Base-by-base conservation (phyloP, 495 filamentous ascomycete species). In the Penicillium alfredii region DNA sequence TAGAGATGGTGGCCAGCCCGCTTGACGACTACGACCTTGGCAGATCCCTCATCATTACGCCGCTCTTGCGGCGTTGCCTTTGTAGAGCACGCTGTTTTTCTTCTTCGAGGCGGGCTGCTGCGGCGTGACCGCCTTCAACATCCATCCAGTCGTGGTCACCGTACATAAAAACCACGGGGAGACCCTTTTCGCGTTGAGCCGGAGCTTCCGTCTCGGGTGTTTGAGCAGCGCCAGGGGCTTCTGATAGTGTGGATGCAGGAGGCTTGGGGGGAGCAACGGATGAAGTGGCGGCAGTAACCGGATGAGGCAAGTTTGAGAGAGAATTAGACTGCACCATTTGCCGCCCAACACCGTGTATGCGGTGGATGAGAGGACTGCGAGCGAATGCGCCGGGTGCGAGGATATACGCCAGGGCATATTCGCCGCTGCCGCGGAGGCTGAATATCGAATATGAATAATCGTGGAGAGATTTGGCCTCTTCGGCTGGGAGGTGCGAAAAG, bases 131-230 rank as follows among this genome's bases (percentile, higher is more conserved):
- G 10, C 90, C 93, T 0, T 76, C 75, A 8, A 90, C 77, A 49
- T 97, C 93, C 92, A 98, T 97, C 92, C 92, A 98, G 67, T 98
- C 92, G 50, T 88, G 77, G 50, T 94, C 88, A 37, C 92, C 92
- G 51, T 98, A 98, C 81, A 96, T 85, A 50, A 97, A 75, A 8
- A 96, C 75, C 19, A 95, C 69, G 0, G 92, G 92, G 34, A 88
- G 68, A 3, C 89, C 90, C 3, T 73, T 82, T 51, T 94, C 87
- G 6, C 75, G 67, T 27, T 45, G 47, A 31, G 63, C 47, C 1
- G 36, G 36, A 11, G 42, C 27, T 30, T 35, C 21, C 12, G 26
- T 19, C 16, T 35, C 20, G 9, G 21, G 22, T 9, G 42, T 20
- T 7, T 32, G 22, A 32, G 63, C 23, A 34, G 34, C 11, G n/a